phyloP scores from a whole-genome alignment of 768 basidiomycete genomes.

The Tylopilus vinaceipallidus region DNA sequence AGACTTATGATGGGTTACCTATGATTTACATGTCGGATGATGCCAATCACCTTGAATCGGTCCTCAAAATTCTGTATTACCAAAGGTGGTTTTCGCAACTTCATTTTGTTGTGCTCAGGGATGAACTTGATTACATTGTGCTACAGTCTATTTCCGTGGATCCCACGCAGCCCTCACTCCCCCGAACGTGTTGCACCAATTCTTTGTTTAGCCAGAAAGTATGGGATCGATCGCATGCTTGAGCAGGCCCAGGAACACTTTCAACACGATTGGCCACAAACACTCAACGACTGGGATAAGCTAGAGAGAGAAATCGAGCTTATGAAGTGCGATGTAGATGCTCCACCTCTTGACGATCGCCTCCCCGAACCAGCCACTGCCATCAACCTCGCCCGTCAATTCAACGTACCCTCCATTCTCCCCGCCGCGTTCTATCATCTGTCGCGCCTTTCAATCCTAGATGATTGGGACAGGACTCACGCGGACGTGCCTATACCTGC shows the following conservation, averaged over 20 bases:
- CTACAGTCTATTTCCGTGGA: conserved; percentile 3
- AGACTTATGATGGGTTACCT: conserved; percentile 4
- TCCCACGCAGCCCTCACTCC: conserved; percentile 1
- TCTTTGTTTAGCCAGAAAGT: conserved; percentile 10
- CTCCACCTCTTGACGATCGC: conserved; percentile 1
- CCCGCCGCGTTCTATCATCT: conserved; percentile 53
- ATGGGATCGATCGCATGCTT: conserved; percentile 7
- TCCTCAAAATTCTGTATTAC: conserved; percentile 12
- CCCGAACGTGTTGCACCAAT: conserved; percentile 3
- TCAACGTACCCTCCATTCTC: conserved; percentile 38
- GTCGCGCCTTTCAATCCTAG: conserved; percentile 25
- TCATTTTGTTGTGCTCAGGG: not conserved
- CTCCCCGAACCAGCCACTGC: conserved; percentile 28
- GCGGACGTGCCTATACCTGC: not conserved
- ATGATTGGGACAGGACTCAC: conserved; percentile 17
- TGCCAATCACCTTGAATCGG: conserved; percentile 4
- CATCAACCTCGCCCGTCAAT: conserved; percentile 43
- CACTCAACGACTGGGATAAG: conserved; percentile 13
- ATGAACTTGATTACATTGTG: not conserved
- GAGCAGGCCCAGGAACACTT: conserved; percentile 3
- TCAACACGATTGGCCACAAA: conserved; percentile 13
- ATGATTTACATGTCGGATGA: conserved; percentile 8
- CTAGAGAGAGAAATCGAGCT: not conserved
- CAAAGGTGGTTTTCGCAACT: conserved; percentile 3
- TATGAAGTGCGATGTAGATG: not conserved